These are phyloP conservation scores for Alternaria ethzedia DNA, from an alignment of 2,329 filamentous ascomycete species.

Conservation along the genomic window DNA sequence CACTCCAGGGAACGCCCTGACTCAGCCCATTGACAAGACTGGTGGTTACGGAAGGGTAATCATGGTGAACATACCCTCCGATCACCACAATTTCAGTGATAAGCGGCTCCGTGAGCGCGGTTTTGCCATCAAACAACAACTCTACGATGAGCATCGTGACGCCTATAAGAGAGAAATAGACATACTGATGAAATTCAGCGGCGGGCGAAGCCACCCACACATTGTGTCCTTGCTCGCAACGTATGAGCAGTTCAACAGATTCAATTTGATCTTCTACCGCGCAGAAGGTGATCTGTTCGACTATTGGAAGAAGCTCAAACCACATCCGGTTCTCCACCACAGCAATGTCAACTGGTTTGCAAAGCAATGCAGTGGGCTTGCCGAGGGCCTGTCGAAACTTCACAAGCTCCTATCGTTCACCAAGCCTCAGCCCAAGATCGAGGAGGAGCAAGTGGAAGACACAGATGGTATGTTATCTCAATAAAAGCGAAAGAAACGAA, in stretches of 20 bases:
- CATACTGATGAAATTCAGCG: constrained; percentile 21
- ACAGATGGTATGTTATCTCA: neutral
- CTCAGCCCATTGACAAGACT: neutral
- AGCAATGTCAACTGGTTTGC: constrained; percentile 15
- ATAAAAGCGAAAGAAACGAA: neutral
- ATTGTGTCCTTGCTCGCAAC: constrained; percentile 24
- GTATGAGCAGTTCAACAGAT: constrained; percentile 21
- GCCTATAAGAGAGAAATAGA: constrained; percentile 14
- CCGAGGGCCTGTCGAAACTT: constrained; percentile 16
- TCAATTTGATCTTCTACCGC: constrained; percentile 24
- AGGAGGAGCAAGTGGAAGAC: neutral
- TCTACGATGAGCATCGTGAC: constrained; percentile 1
- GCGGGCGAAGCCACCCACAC: constrained; percentile 13
- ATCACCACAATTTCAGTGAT: constrained; percentile 21
- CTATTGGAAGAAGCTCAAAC: constrained; percentile 11
- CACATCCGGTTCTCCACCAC: neutral
- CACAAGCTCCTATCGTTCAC: constrained; percentile 1
- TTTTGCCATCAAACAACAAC: constrained; percentile 25
- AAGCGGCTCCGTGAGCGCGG: neutral
- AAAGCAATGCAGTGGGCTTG: constrained; percentile 21
- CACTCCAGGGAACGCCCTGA: neutral
- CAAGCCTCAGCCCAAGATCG: neutral
- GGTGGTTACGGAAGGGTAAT: constrained; percentile 19
- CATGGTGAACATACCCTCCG: constrained; percentile 21
- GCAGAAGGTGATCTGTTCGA: constrained; percentile 21